Evolutionary conservation across 331 rosid species (phyloP).

Genomic region (Rhamnella rubrinervis): DNA sequence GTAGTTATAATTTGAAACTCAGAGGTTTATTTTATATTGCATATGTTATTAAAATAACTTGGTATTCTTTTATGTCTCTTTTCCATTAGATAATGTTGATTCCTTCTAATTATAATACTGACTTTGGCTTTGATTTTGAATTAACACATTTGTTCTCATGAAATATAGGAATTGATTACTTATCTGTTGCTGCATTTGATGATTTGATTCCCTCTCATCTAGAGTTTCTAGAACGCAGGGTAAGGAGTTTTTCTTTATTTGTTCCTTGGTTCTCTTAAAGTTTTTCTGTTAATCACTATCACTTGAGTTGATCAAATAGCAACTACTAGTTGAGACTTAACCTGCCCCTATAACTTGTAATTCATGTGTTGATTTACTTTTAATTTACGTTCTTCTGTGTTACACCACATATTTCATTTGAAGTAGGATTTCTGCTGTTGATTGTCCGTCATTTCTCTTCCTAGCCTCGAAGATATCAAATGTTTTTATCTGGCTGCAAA

Average conservation of each 20-base stretch:
- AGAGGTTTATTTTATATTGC: not conserved
- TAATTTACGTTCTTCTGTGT: not conserved
- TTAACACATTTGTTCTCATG: slow-evolving; percentile 29
- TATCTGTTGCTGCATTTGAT: slow-evolving; percentile 81
- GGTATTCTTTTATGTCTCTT: not conserved
- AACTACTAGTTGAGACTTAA: not conserved
- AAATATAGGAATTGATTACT: slow-evolving; percentile 83
- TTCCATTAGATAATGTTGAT: not conserved
- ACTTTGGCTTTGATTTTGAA: not conserved
- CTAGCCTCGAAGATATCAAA: too few species aligned
- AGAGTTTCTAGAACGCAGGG: slow-evolving; percentile 68
- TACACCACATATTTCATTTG: not conserved
- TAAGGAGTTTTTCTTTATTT: slow-evolving; percentile 41
- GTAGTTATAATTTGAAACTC: not conserved
- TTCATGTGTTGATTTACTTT: not conserved
- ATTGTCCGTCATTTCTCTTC: not conserved
- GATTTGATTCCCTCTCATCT: slow-evolving; percentile 67
- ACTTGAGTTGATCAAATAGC: not conserved
- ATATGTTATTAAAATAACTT: not conserved
- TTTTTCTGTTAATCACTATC: not conserved
- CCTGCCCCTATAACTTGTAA: not conserved
- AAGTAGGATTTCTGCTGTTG: not conserved
- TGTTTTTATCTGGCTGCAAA: not conserved
- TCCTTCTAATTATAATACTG: slow-evolving; percentile 7
- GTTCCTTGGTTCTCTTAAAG: not conserved